Evolutionary conservation across 2,329 filamentous ascomycete species (phyloP).

Genomic region (Cryphonectria japonica): DNA sequence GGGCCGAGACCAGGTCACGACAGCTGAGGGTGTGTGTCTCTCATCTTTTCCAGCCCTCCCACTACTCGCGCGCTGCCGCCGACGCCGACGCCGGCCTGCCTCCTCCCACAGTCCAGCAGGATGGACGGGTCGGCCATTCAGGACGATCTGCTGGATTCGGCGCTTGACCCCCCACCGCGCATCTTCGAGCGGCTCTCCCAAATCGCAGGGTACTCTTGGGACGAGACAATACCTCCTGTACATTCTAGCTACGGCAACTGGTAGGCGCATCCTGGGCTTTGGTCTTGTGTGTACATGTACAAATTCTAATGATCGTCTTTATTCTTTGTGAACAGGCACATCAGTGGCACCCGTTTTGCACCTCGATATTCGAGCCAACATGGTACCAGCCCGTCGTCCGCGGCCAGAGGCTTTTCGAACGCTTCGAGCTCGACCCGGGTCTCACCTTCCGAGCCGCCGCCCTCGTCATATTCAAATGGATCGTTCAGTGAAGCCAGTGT

Average conservation of each 20-base stretch:
- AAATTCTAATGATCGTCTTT: slow-evolving; percentile 28
- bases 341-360: slow-evolving; percentile 64
- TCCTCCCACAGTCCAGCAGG: slow-evolving; percentile 33
- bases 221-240: slow-evolving; percentile 62
- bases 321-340: slow-evolving; percentile 55
- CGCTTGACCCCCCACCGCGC: slow-evolving; percentile 66
- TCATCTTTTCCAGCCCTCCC: slow-evolving; percentile 16
- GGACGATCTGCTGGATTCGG: slow-evolving; percentile 49
- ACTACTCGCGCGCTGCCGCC: not conserved
- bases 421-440: slow-evolving; percentile 45
- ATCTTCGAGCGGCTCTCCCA: slow-evolving; percentile 75
- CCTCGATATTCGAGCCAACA: slow-evolving; percentile 49
- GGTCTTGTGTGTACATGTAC: not conserved
- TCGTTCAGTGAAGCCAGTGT: slow-evolving; percentile 22
- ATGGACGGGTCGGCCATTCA: slow-evolving; percentile 57
- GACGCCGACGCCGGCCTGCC: slow-evolving; percentile 16
- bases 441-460: slow-evolving; percentile 47
- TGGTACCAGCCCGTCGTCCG: slow-evolving; percentile 50
- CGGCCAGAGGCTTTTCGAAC: slow-evolving; percentile 34
- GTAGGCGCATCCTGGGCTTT: slow-evolving; percentile 46
- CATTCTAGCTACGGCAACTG: slow-evolving; percentile 87
- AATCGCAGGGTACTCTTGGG: slow-evolving; percentile 76
- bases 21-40: slow-evolving; percentile 30
- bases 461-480: slow-evolving; percentile 31
- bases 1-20: slow-evolving; percentile 25